phyloP scores from a whole-genome alignment of 2,329 filamentous ascomycete genomes.

The Stenocarpella maydis region DNA sequence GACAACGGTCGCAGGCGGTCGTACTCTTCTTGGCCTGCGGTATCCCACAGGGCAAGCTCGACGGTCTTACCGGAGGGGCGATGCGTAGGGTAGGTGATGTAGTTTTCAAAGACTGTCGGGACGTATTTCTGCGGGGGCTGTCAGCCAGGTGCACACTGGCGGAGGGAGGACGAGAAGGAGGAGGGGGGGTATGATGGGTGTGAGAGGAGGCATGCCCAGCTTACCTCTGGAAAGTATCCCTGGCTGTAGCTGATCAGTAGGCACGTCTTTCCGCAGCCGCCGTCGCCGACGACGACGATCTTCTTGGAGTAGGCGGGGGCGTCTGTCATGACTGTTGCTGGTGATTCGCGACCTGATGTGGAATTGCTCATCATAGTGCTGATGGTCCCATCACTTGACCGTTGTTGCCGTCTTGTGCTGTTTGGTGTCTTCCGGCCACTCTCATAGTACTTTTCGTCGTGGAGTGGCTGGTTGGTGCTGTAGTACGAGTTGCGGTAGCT shows the following conservation, averaged over 20 bases:
- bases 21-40: conserved; percentile 97
- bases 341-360: conserved; percentile 74
- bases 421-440: conserved; percentile 34
- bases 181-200: too few species aligned
- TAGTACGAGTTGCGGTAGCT: conserved; percentile 65
- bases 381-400: conserved; percentile 89
- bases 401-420: conserved; percentile 56
- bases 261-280: conserved; percentile 98
- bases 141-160: conserved; percentile 5
- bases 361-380: conserved; percentile 83
- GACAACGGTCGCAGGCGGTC: conserved; percentile 94
- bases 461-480: conserved; percentile 46
- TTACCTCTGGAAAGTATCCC: conserved; percentile 97
- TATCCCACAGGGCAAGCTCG: conserved; percentile 97
- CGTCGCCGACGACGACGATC: conserved; percentile 97
- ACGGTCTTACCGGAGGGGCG: conserved; percentile 89
- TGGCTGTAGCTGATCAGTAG: conserved; percentile 98
- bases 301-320: conserved; percentile 97
- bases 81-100: conserved; percentile 97
- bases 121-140: conserved; percentile 89
- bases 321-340: conserved; percentile 86
- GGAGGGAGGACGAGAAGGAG: too few species aligned
- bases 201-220: conserved; percentile 38
- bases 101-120: conserved; percentile 98
- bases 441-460: conserved; percentile 51